Evolutionary conservation across 371 early-diverging fungal genomes (phyloP).

Genomic region (Mortierella sp.): DNA sequence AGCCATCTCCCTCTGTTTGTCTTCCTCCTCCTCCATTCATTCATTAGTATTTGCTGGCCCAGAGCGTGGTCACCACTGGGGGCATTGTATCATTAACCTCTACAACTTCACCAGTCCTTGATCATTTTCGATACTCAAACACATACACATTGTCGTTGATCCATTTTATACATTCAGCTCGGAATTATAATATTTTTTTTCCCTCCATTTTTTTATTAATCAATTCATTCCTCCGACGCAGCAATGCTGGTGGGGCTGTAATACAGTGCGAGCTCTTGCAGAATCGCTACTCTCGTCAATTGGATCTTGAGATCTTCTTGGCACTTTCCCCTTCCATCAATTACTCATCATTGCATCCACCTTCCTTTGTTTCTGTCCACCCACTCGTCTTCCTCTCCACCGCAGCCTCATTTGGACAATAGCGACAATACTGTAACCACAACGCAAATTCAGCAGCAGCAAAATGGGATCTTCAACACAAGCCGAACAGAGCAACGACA

Average conservation of each 20-base stretch:
- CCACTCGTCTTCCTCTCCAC: not conserved
- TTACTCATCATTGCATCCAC: not conserved
- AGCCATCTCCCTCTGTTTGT: conserved; percentile 9
- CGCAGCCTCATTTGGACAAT: conserved; percentile 1
- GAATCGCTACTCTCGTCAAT: not conserved
- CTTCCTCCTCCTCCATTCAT: not conserved
- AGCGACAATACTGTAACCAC: too few relatives aligned
- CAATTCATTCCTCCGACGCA: not conserved
- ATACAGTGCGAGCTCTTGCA: not conserved
- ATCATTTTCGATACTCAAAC: too few relatives aligned
- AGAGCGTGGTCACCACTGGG: not conserved
- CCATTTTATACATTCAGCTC: too few relatives aligned
- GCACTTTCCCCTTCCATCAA: not conserved
- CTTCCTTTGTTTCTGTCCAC: not conserved
- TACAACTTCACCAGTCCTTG: not conserved
- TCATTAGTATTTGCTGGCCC: not conserved
- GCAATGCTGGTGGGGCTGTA: conserved; percentile 15
- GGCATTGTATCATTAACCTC: not conserved
- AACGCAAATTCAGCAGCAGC: conserved; percentile 1
- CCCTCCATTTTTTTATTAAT: not conserved
- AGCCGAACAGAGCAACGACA: conserved; percentile 35
- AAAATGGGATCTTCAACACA: conserved; percentile 48
- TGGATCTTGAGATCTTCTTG: not conserved
- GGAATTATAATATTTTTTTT: too few relatives aligned
- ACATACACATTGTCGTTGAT: too few relatives aligned